Evolutionary conservation across 2,329 filamentous ascomycete genomes (phyloP), one percentile per base, ranked within the genome.

Genomic region (Dothistroma septosporum): DNA sequence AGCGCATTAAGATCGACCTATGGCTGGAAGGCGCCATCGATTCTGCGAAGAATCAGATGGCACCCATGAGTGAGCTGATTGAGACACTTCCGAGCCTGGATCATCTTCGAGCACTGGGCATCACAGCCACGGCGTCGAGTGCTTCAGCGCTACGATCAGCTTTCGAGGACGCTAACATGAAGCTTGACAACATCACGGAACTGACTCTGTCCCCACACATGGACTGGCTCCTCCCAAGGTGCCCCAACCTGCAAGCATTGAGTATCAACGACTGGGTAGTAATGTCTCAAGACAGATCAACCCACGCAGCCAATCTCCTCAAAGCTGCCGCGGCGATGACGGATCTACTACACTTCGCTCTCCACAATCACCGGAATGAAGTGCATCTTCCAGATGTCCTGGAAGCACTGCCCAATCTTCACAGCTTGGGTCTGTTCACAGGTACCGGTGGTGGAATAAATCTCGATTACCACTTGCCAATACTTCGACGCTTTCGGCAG

Each of bases 151-250:
- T 55, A 16, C 35, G 46, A 16, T 10, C 24, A 11, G 46, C 46
- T 14, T 44, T 44, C 21, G 53, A 46, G 21, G 19, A 52, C 5
- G n/a, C 2, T 5, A n/a, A 21, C 4, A n/a, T 33, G 3, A 24
- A 12, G 16, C 14, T 60, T 10, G 32, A 46, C 1, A 14, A 49
- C 19, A 52, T 60, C n/a, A 52, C 33, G n/a, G 54, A 56, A 33
- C 12, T 57, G 47, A 32, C 41, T 12, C 6, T 56, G 12, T 52
- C 22, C 11, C 53, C 53, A 1, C 9, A 50, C 19, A 48, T 60
- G 53, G 41, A 53, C 11, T 60, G 53, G 58, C 55, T 60, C 9
- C 48, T 60, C 4, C 41, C 53, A 0, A 53, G 14, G 12, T 60
- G 58, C 35, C 53, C 58, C 22, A 44, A 37, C 32, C 28, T 56